These are phyloP conservation scores for Sextonia rubra DNA, from an alignment of 164 flowering plant species.

Conservation along the genomic window DNA sequence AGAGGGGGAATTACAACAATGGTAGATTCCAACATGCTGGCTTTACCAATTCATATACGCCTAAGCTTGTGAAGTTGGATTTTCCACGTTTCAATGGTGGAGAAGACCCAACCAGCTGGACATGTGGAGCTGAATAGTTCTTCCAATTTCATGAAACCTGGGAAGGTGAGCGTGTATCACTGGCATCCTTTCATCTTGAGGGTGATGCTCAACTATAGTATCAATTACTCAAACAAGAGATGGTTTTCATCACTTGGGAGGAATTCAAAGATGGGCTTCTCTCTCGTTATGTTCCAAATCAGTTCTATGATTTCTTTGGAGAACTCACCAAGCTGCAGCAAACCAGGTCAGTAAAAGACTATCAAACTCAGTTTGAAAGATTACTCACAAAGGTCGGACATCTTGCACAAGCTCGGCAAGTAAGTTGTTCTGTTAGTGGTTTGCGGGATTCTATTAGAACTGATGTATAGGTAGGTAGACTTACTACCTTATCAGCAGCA, in stretches of 20 bases:
- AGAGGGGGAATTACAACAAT: too few relatives aligned
- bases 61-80: too few relatives aligned
- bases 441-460: neutral
- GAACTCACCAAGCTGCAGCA: neutral
- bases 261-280: slow-evolving; percentile 4
- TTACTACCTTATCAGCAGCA: neutral
- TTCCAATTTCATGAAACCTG: neutral
- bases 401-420: neutral
- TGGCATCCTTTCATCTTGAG: neutral
- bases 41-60: too few relatives aligned
- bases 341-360: neutral
- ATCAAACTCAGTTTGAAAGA: slow-evolving; percentile 4
- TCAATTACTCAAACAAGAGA: neutral
- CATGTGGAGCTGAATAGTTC: neutral
- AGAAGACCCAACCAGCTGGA: too few relatives aligned
- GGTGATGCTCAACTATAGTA: neutral
- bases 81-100: too few relatives aligned
- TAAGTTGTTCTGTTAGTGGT: neutral
- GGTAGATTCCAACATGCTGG: too few relatives aligned
- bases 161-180: neutral
- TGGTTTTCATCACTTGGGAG: neutral
- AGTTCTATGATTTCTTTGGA: neutral
- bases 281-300: neutral
- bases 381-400: neutral
- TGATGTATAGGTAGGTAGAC: neutral